These are phyloP conservation scores for Takashimella koratensis DNA, from an alignment of 1,284 basidiomycete species.

Conservation along the genomic window DNA sequence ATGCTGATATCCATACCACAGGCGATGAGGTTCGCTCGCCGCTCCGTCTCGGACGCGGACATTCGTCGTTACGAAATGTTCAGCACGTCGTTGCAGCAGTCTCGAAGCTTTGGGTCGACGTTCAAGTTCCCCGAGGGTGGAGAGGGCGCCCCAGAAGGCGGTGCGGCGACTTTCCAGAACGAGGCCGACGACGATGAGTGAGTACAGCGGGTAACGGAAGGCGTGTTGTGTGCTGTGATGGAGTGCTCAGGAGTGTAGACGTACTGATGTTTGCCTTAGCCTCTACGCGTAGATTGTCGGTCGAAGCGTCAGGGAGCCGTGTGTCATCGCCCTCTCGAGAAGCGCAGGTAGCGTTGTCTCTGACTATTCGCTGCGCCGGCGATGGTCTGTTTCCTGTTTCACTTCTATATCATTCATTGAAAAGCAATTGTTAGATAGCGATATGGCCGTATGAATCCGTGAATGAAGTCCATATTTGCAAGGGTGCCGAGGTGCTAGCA, in stretches of 20 bases:
- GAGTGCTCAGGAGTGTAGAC: background rate
- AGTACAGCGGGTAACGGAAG: conserved; percentile 9
- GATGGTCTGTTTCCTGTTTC: too few relatives aligned
- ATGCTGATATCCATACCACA: too few relatives aligned
- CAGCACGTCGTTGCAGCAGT: conserved; percentile 46
- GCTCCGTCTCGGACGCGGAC: conserved; percentile 89
- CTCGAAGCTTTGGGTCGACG: conserved; percentile 44
- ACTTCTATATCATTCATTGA: too few relatives aligned
- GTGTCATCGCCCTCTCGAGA: background rate
- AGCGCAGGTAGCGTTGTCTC: background rate
- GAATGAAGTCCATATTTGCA: too few relatives aligned
- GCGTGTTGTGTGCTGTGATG: background rate
- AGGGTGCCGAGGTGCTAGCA: too few relatives aligned
- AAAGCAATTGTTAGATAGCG: too few relatives aligned
- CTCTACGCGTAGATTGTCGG: background rate
- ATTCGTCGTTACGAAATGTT: conserved; percentile 62
- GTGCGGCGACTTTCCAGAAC: conserved; percentile 49
- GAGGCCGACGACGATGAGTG: conserved; percentile 50
- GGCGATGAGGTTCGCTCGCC: conserved; percentile 59
- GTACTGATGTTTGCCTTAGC: background rate
- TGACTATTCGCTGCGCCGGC: too few relatives aligned
- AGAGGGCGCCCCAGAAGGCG: conserved; percentile 52
- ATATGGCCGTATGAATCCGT: too few relatives aligned
- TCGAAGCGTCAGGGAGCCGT: background rate
- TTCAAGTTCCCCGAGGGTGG: conserved; percentile 76